Conservation (phyloP, 495 filamentous ascomycete genomes). For the Daldinia vernicosa region DNA sequence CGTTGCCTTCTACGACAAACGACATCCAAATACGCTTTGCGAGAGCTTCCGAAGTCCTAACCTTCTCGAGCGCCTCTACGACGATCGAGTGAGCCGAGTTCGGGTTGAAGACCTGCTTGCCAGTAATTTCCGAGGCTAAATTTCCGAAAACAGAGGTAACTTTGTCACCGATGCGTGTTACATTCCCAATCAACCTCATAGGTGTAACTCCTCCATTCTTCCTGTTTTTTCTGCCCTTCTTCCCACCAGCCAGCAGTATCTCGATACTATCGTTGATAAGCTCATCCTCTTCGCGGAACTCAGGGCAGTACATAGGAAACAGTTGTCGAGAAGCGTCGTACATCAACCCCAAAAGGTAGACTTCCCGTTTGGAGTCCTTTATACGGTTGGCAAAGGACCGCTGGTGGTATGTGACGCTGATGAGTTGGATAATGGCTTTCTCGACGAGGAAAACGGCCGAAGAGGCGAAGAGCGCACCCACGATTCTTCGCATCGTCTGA, state of each 20-base stretch:
- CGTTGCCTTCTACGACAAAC: constrained; percentile 89
- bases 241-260: constrained; percentile 55
- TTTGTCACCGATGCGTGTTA: constrained; percentile 87
- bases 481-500: constrained; percentile 69
- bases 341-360: constrained; percentile 79
- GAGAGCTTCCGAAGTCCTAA: constrained; percentile 82
- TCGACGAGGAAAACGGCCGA: constrained; percentile 80
- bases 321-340: constrained; percentile 88
- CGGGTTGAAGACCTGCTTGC: constrained; percentile 93
- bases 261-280: constrained; percentile 84
- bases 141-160: constrained; percentile 92
- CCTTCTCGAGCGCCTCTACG: constrained; percentile 85
- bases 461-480: constrained; percentile 80
- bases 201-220: constrained; percentile 73
- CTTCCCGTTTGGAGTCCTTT: constrained; percentile 84
- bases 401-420: constrained; percentile 93
- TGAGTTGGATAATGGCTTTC: constrained; percentile 87
- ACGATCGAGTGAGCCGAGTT: constrained; percentile 88
- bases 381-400: constrained; percentile 90
- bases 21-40: constrained; percentile 97
- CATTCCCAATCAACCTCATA: constrained; percentile 77
- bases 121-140: constrained; percentile 90
- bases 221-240: constrained; percentile 50
- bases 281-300: constrained; percentile 91
- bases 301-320: constrained; percentile 90